A percentile compares a stretch with the other conserved stretches of the same genome.
Evolutionary conservation across 352 stramenopile species (phyloP).

Genomic region (Thalassiosira hispida): DNA sequence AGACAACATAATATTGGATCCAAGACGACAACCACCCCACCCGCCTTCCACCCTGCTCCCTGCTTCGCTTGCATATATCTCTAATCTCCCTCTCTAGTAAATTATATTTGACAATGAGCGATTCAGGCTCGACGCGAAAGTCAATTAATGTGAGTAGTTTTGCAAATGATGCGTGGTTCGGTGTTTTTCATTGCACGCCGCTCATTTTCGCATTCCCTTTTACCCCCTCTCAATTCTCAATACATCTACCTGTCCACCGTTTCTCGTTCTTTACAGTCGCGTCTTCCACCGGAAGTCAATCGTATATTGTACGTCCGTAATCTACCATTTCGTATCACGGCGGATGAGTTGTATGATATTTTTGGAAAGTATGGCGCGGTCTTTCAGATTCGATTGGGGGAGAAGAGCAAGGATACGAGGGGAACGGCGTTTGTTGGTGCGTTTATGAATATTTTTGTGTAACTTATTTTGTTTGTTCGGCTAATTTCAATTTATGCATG

Average conservation of each 20-base stretch:
- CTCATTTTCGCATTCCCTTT: background rate
- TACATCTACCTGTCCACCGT: no score
- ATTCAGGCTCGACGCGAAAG: slow-evolving; percentile 8
- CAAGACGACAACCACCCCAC: no score
- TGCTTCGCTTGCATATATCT: no score
- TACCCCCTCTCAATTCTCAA: background rate
- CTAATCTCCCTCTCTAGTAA: no score
- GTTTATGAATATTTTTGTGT: slow-evolving; percentile 6
- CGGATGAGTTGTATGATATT: slow-evolving; percentile 99
- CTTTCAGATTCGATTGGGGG: slow-evolving; percentile 91
- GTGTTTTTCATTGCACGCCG: no score
- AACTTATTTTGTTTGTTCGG: background rate
- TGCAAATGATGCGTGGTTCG: no score
- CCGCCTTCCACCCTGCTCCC: no score
- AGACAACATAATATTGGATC: no score
- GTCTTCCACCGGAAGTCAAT: slow-evolving; percentile 98
- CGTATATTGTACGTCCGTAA: slow-evolving; percentile 94
- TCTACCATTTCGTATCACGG: slow-evolving; percentile 98
- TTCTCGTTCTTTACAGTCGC: no score
- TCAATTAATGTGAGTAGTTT: slow-evolving; percentile 20
- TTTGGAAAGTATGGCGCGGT: slow-evolving; percentile 99
- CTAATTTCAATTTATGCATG: no score
- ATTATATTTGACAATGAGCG: background rate
- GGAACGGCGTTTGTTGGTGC: slow-evolving; percentile 96
- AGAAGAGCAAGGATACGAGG: slow-evolving; percentile 92